Evolutionary conservation across 1,139 yeast species (phyloP), one percentile per base, ranked within the genome.

Genomic region (Yamadazyma spencermartinsiae): DNA sequence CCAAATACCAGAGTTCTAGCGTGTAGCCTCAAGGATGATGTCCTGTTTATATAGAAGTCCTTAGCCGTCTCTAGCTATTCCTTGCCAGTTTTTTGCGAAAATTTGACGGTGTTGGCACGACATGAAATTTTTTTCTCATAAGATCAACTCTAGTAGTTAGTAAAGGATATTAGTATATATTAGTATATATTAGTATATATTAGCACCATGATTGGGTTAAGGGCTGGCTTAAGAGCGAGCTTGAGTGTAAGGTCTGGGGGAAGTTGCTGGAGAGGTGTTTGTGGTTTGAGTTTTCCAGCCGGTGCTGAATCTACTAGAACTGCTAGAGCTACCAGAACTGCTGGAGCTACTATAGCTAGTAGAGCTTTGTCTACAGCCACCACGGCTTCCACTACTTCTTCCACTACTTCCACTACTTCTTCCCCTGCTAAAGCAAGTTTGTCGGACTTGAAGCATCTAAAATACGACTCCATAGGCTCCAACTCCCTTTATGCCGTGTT

Each of bases 401-500:
- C n/a, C n/a, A n/a, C n/a, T 19, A 9, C 21, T 19, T 6, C 21
- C 9, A 19, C 8, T 19, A 19, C 21, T 19, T 9, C 21, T 19
- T 19, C 21, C 21, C 6, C 8, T 9, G 21, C 21, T 19, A 19
- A 9, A 7, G 21, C 21, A 19, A 19, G 21, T n/a, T n/a, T n/a
- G n/a, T n/a, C n/a, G n/a, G 26, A 10, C 10, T 16, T 28, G 17
- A 28, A 28, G 20, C 6, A 28, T 34, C 37, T 90, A 46, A 86
- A 83, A 56, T 74, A 79, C 41, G 86, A 88, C 45, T 73, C 77
- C 25, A 65, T 62, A 46, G 76, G 71, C 4, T 58, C 63, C 20
- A 50, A 58, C 34, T 60, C 76, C 45, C 65, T 92, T 31, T 92
- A 89, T 56, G 98, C 98, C 36, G 74, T 87, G 7, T 76, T 90